These are phyloP conservation scores for Citrus unshiu DNA, from an alignment of 345 rosid species.

Conservation along the genomic window DNA sequence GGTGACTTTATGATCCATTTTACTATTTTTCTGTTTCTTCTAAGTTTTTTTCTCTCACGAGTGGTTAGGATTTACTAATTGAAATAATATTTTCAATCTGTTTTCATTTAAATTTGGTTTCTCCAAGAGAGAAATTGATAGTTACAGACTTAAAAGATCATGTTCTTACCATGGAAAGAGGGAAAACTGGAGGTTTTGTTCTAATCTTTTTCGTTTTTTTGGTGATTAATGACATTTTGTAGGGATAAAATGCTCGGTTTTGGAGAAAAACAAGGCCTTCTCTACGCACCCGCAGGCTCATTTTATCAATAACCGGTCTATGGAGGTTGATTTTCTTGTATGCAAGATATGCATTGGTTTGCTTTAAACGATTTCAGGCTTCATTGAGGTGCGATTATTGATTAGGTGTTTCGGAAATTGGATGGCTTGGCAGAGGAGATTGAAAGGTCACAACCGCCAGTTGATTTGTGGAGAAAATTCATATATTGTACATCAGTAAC, in stretches of 20 bases:
- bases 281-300: constrained; percentile 92
- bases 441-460: constrained; percentile 76
- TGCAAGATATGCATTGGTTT: background rate
- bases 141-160: background rate
- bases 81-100: background rate
- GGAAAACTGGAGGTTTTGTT: background rate
- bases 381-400: constrained; percentile 5
- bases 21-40: background rate
- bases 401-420: constrained; percentile 70
- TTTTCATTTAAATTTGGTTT: background rate
- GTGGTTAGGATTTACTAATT: background rate
- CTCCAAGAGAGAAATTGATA: background rate
- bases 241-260: constrained; percentile 70
- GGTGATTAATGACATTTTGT: constrained; percentile 18
- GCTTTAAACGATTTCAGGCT: background rate
- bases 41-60: background rate
- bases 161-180: background rate
- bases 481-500: constrained; percentile 86
- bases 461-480: constrained; percentile 89
- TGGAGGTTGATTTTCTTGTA: constrained; percentile 63
- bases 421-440: constrained; percentile 89
- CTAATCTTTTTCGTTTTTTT: background rate
- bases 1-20: background rate
- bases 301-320: constrained; percentile 90
- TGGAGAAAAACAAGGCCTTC: constrained; percentile 72